Percentiles rank a stretch among this genome's conserved stretches.
Conservation (phyloP, 306 rosid genomes). For the Chamaecrista fasciculata region DNA sequence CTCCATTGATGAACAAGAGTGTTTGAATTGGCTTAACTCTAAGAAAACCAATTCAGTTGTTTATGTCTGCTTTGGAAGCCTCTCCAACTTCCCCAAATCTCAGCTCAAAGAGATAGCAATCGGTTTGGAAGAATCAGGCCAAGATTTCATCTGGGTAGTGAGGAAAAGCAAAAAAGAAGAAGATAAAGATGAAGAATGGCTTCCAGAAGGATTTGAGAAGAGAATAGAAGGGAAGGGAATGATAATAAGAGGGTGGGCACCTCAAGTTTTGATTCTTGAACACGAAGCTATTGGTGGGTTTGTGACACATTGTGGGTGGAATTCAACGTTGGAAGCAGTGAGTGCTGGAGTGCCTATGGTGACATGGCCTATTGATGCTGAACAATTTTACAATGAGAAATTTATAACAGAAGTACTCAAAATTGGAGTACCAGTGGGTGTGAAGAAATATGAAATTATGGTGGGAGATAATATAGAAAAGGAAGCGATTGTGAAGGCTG, state of each 20-base stretch:
- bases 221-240: too few relatives aligned
- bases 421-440: too few relatives aligned
- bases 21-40: constrained; percentile 22
- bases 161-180: not conserved
- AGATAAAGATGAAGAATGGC: not conserved
- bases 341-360: constrained; percentile 9
- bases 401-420: too few relatives aligned
- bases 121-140: constrained; percentile 17
- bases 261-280: not conserved
- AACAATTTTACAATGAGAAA: too few relatives aligned
- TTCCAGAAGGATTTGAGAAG: constrained; percentile 8
- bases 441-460: too few relatives aligned
- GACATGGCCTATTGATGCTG: constrained; percentile 36
- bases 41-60: constrained; percentile 22
- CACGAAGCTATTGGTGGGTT: not conserved
- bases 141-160: constrained; percentile 19
- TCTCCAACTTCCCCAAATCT: not conserved
- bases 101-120: constrained; percentile 20
- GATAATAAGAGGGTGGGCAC: not conserved
- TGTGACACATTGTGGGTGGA: too few relatives aligned
- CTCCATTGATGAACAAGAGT: constrained; percentile 18
- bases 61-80: constrained; percentile 27
- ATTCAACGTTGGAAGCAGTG: constrained; percentile 35
- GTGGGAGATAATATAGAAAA: too few relatives aligned
- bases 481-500: not conserved